Percentiles rank a stretch among this genome's conserved stretches.
Evolutionary conservation across 1,284 basidiomycete species (phyloP).

Genomic region (Xerocomus nothofagi): DNA sequence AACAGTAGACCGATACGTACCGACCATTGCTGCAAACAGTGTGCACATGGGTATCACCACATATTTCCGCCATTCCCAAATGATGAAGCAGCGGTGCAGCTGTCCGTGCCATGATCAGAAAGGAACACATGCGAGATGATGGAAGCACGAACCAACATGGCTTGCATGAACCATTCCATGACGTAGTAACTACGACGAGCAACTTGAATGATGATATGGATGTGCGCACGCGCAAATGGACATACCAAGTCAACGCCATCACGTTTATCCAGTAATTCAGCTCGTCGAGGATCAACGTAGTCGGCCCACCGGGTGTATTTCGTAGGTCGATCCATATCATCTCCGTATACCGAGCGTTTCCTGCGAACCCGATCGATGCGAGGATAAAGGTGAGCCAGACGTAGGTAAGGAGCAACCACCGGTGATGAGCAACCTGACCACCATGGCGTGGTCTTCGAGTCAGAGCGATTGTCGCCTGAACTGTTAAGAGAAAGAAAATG

Average conservation of each 20-base stretch:
- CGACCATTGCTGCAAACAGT: conserved; percentile 27
- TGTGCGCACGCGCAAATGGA: not conserved
- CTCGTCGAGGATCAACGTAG: conserved; percentile 26
- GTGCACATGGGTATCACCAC: conserved; percentile 28
- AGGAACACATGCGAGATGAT: not conserved
- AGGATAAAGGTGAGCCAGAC: conserved; percentile 32
- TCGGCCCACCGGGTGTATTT: conserved; percentile 23
- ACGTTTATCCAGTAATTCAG: conserved; percentile 27
- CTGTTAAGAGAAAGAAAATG: conserved; percentile 21
- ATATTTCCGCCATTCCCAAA: conserved; percentile 25
- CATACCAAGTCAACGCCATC: conserved; percentile 29
- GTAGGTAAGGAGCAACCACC: conserved; percentile 18
- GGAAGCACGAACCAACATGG: conserved; percentile 16
- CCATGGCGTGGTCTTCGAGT: not conserved
- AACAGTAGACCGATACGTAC: conserved; percentile 13
- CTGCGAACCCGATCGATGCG: conserved; percentile 33
- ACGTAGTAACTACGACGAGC: conserved; percentile 18
- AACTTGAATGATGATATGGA: not conserved
- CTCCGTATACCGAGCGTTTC: conserved; percentile 33
- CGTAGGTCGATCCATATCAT: conserved; percentile 38
- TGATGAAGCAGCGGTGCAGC: conserved; percentile 31
- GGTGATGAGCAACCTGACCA: not conserved
- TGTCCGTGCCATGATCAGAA: conserved; percentile 8
- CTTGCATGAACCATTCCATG: conserved; percentile 34
- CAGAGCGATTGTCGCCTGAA: conserved; percentile 20